Evolutionary conservation across 169 alveolate genomes (phyloP).

Genomic region (Toxoplasma gondii): DNA sequence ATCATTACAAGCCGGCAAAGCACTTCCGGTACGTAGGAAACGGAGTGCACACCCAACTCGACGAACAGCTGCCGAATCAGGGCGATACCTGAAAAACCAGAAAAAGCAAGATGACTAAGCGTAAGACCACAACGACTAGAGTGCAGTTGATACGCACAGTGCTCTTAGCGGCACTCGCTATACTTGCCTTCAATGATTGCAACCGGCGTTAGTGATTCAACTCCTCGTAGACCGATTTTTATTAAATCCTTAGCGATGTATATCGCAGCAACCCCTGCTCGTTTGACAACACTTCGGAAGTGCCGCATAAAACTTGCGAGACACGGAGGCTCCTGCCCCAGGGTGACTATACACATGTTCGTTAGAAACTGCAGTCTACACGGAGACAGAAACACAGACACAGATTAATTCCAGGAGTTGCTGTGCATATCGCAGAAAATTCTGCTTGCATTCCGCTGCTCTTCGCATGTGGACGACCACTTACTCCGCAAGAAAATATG

Average conservation of each 20-base stretch:
- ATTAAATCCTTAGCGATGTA: not conserved
- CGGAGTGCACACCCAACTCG: not conserved
- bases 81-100: not conserved
- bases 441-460: not conserved
- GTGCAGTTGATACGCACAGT: not conserved
- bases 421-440: no score
- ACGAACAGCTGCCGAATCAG: not conserved
- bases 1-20: conserved; percentile 20
- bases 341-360: not conserved
- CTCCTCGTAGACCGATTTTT: not conserved
- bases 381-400: not conserved
- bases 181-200: conserved; percentile 1
- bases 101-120: not conserved
- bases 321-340: not conserved
- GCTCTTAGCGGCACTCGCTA: not conserved
- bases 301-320: not conserved
- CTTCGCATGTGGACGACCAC: not conserved
- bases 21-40: not conserved
- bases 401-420: not conserved
- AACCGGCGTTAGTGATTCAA: not conserved
- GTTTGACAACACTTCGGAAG: not conserved
- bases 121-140: not conserved
- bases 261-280: not conserved
- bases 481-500: conserved; percentile 40
- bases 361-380: conserved; percentile 11